Conservation (phyloP, 148 eudicot genomes). For the Nyssa sinensis region DNA sequence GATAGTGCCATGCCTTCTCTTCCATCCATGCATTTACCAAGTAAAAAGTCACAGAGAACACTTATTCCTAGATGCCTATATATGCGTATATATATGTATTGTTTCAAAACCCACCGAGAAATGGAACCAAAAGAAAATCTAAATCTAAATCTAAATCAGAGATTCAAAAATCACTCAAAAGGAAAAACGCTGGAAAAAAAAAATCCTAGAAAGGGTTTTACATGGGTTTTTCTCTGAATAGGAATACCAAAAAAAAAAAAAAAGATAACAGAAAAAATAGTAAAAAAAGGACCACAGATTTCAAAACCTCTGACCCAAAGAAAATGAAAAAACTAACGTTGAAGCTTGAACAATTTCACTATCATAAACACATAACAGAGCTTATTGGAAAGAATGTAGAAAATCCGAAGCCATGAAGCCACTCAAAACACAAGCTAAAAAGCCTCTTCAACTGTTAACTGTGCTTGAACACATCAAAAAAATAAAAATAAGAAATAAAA, state of each 20-base stretch:
- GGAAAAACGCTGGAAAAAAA: neutral
- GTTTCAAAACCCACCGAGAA: neutral
- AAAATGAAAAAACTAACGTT: neutral
- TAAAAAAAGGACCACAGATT: neutral
- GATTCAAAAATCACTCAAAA: neutral
- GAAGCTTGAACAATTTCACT: neutral
- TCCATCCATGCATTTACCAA: conserved; percentile 37
- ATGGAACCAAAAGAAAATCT: neutral
- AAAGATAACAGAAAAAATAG: neutral
- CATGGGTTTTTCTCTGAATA: neutral
- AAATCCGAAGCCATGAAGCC: conserved; percentile 9
- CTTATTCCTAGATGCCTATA: neutral
- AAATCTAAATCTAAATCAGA: neutral
- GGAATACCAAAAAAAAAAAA: neutral
- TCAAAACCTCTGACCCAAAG: neutral
- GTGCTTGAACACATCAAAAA: neutral
- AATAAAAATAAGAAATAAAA: neutral
- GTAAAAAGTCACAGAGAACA: neutral
- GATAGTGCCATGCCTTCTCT: conserved; percentile 29
- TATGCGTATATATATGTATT: neutral
- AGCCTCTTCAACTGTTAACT: neutral
- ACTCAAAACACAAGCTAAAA: conserved; percentile 4
- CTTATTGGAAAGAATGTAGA: conserved; percentile 2
- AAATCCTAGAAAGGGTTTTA: conserved; percentile 11
- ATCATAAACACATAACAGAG: neutral